phyloP scores from a whole-genome alignment of 176 grass and related monocot species.

The Triticum monococcum region DNA sequence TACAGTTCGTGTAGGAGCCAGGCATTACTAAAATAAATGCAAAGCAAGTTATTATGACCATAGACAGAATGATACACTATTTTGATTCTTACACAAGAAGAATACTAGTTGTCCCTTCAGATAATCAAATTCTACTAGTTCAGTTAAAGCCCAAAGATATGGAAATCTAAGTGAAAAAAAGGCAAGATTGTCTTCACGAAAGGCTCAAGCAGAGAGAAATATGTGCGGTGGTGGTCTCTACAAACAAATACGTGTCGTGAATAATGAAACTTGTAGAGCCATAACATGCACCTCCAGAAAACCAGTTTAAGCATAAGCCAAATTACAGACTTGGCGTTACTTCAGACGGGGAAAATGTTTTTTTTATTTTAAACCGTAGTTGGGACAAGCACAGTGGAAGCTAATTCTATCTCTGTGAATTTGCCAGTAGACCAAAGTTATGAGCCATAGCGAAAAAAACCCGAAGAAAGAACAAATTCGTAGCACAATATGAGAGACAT shows the following conservation, averaged over 20 bases:
- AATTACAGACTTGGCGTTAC: background rate
- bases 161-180: background rate
- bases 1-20: background rate
- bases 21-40: background rate
- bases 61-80: background rate
- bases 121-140: conserved; percentile 8
- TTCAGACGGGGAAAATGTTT: background rate
- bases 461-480: conserved; percentile 9
- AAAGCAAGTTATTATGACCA: background rate
- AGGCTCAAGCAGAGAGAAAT: background rate
- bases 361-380: background rate
- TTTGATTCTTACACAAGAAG: background rate
- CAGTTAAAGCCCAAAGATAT: background rate
- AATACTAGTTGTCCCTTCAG: conserved; percentile 5
- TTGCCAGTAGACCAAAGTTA: background rate
- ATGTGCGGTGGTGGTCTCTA: background rate
- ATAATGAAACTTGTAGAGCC: background rate
- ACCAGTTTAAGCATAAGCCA: background rate
- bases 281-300: background rate
- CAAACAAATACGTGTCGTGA: background rate
- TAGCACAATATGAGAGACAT: background rate
- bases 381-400: background rate
- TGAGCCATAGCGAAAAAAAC: background rate
- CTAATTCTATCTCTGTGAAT: background rate
- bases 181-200: background rate